Base-by-base conservation (phyloP, 331 rosid species). In the Acacia concinna region DNA sequence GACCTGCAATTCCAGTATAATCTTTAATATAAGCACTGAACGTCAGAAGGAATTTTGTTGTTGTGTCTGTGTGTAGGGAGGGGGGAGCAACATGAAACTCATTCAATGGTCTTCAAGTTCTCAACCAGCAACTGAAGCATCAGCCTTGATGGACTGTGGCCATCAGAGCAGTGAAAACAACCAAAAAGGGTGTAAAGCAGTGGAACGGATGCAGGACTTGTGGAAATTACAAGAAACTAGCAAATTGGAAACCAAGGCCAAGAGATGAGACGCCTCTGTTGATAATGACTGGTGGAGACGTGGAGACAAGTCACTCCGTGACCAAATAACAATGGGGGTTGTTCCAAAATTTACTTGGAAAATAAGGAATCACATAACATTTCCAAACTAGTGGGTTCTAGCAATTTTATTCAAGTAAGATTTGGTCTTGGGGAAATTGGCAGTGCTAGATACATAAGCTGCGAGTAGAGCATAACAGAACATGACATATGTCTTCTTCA, bases 1-100 rank as follows among this genome's bases (percentile, higher is more conserved):
- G 83, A 96, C 99, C 99, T 93, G 97, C 84, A 88, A 89, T 46
- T 56, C 75, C 84, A 81, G 67, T 30, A 70, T 34, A 83, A 60
- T 34, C 37, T 54, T 72, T 65, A 81, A 59, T 8, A 68, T 51
- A 81, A 43, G 86, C 47, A 52, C 67, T 18, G 30, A 40, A 9
- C 3, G 38, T 37, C 74, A 35, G 18, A 27, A 4, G 18, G 27
- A 10, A 59, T 25, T 32, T 32, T 32, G 3, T 0, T 32, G 3
- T 32, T 32, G 3, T 32, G 3, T 32, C 4, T 32, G 4, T 4
- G 35, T 4, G 35, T n/a, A n/a, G 0, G 35, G 59, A 1, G 10
- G 1, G 63, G 1, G 25, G 17, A 10, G 66, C 66, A 59, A 59
- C 20, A 59, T 25, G 35, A 59, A 20, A 59, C 18, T 27, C 66